Conservation (phyloP, 2,329 filamentous ascomycete genomes). For the Pseudogymnoascus sp. region DNA sequence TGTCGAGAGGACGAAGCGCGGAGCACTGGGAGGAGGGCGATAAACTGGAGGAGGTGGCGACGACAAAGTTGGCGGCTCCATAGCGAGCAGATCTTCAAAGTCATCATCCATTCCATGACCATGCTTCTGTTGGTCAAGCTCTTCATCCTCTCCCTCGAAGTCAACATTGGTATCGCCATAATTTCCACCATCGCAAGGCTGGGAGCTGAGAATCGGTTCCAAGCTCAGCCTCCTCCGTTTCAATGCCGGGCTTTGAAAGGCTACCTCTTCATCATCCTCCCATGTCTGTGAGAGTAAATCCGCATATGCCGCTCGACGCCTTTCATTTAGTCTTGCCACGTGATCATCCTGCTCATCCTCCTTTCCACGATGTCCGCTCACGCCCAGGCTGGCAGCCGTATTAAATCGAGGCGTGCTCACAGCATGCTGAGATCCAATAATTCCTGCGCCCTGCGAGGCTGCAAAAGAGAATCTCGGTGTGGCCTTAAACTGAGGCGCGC, state of each 20-base stretch:
- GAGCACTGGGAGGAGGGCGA: slow-evolving; percentile 20
- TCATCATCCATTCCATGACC: slow-evolving; percentile 1
- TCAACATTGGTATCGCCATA: neutral
- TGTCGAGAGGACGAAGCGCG: slow-evolving; percentile 26
- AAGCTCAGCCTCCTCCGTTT: slow-evolving; percentile 23
- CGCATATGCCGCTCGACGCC: neutral
- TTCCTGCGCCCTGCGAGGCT: slow-evolving; percentile 21
- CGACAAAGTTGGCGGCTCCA: slow-evolving; percentile 22
- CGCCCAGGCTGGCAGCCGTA: neutral
- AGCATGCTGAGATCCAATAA: neutral
- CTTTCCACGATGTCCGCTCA: neutral
- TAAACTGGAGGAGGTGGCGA: slow-evolving; percentile 22
- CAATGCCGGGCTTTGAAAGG: neutral
- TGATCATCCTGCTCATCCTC: neutral
- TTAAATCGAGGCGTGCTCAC: neutral
- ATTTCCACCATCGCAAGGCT: neutral
- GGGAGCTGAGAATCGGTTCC: slow-evolving; percentile 14
- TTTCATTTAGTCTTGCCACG: slow-evolving; percentile 1
- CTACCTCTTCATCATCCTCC: neutral
- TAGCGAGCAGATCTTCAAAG: slow-evolving; percentile 15
- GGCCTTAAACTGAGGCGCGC: slow-evolving; percentile 28
- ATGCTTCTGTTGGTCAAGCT: slow-evolving; percentile 6
- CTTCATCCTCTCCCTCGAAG: slow-evolving; percentile 12
- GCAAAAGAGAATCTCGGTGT: slow-evolving; percentile 29
- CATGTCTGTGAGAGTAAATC: neutral